Conservation (phyloP, 495 filamentous ascomycete species). For the Aspergillus incahuasiensis region DNA sequence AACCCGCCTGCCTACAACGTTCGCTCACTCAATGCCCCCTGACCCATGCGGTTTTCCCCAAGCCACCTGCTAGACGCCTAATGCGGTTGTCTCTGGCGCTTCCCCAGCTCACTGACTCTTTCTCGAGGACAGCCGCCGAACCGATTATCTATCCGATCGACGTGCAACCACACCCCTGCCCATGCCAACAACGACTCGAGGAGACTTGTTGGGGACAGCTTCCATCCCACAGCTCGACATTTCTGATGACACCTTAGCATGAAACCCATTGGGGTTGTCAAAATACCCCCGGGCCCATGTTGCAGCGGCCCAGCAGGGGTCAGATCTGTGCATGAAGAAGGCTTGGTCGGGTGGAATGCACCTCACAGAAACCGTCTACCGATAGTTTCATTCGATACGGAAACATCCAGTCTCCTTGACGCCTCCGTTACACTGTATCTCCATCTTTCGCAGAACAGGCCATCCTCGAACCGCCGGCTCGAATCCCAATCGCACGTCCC, state of each 20-base stretch:
- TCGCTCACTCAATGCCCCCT: not conserved
- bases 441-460: not conserved
- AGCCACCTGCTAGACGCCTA: conserved; percentile 1
- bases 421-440: not conserved
- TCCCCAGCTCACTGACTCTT: not conserved
- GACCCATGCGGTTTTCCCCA: not conserved
- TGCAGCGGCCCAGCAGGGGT: not conserved
- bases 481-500: not conserved
- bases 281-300: not conserved
- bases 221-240: not conserved
- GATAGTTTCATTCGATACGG: not conserved
- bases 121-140: conserved; percentile 13
- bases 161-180: not conserved
- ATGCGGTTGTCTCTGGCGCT: not conserved
- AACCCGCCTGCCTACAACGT: not conserved
- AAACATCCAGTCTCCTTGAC: not conserved
- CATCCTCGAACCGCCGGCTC: not conserved
- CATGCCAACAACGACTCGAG: not conserved
- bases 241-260: not conserved
- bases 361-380: not conserved
- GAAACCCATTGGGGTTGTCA: not conserved
- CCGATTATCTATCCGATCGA: conserved; percentile 20
- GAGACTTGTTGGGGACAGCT: not conserved
- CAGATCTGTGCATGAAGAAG: not conserved
- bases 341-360: not conserved